Conservation (phyloP, 139 green algal genomes). For the Micractinium sp. region DNA sequence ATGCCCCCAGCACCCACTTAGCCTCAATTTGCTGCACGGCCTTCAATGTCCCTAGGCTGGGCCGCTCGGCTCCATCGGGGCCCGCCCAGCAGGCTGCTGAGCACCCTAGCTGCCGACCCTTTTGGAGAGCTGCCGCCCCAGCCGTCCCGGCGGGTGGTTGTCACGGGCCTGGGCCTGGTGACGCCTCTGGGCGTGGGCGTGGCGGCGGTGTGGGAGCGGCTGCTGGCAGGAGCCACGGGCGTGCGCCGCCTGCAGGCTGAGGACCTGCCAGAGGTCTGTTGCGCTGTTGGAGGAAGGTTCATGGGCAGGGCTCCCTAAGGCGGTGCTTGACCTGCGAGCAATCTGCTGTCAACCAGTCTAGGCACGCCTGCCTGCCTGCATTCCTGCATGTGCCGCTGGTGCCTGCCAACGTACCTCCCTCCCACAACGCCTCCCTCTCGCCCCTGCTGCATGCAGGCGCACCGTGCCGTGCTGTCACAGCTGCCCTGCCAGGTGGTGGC, state of each 20-base stretch:
- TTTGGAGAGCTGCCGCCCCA: constrained; percentile 32
- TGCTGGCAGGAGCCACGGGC: constrained; percentile 72
- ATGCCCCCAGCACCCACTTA: no score
- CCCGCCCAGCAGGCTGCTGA: neutral
- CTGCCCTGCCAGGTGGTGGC: constrained; percentile 76
- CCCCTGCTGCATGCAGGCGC: constrained; percentile 20
- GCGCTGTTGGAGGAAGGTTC: neutral
- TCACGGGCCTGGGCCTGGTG: constrained; percentile 90
- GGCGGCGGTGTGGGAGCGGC: constrained; percentile 64
- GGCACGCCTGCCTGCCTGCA: neutral
- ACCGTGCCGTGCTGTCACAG: constrained; percentile 36
- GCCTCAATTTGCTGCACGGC: no score
- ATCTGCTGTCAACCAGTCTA: no score
- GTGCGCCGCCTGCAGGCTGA: constrained; percentile 62
- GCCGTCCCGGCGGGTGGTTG: constrained; percentile 71
- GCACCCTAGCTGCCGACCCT: constrained; percentile 19
- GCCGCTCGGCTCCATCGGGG: neutral
- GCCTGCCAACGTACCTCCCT: no score
- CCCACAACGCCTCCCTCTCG: neutral
- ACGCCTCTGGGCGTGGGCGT: constrained; percentile 83
- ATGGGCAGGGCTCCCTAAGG: neutral
- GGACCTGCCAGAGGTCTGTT: constrained; percentile 76
- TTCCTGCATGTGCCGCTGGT: no score
- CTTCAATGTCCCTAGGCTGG: neutral
- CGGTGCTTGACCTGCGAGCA: neutral